These are phyloP conservation scores for Aspergillus sclerotiicarbonarius DNA, from an alignment of 495 filamentous ascomycete species.

Conservation along the genomic window DNA sequence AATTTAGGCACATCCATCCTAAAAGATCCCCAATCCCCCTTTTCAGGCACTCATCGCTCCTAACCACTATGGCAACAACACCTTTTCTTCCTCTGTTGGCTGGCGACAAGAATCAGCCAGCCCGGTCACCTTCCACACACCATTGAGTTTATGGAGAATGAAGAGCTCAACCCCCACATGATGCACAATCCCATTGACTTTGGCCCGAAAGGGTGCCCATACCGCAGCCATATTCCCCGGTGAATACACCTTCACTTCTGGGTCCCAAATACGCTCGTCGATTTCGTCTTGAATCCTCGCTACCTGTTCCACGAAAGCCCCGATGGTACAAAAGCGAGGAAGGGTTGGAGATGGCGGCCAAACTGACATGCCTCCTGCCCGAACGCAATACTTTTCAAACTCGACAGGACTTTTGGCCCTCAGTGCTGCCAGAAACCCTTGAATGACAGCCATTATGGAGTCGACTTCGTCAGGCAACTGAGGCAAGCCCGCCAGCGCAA, in stretches of 20 bases:
- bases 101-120: conserved; percentile 40
- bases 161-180: conserved; percentile 44
- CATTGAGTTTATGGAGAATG: conserved; percentile 37
- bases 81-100: conserved; percentile 35
- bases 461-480: conserved; percentile 23
- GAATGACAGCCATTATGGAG: conserved; percentile 32
- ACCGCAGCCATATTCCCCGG: conserved; percentile 34
- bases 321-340: conserved; percentile 42
- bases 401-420: conserved; percentile 31
- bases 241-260: conserved; percentile 35
- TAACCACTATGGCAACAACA: conserved; percentile 21
- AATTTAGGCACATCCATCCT: not conserved
- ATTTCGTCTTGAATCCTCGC: conserved; percentile 31
- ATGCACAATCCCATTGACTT: conserved; percentile 39
- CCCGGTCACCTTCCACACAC: conserved; percentile 41
- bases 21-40: not conserved
- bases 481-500: not conserved
- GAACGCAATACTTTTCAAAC: conserved; percentile 39
- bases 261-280: conserved; percentile 40
- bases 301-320: conserved; percentile 38
- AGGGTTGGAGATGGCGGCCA: conserved; percentile 30
- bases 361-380: conserved; percentile 40
- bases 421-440: conserved; percentile 36
- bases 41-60: not conserved
- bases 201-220: conserved; percentile 42